Base-by-base conservation (phyloP, 768 basidiomycete genomes). In the Amanita brunnescens region DNA sequence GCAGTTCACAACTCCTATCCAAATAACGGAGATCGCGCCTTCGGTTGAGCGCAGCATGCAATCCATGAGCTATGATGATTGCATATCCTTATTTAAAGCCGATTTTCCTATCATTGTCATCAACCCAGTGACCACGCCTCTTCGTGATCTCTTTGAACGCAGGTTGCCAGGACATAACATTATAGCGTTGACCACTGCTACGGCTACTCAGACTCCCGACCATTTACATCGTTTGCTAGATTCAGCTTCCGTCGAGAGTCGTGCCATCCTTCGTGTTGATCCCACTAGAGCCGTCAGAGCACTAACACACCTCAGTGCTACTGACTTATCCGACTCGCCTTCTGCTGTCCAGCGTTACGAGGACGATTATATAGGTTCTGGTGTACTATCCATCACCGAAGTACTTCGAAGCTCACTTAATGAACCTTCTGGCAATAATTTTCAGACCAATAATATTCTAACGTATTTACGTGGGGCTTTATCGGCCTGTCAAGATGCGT, bases 61-160 rank as follows among this genome's bases (percentile, higher is more conserved):
- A 39, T 37, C 52, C 8, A 14, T 42, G 24, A 21, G 8, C 21
- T 35, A 53, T 3, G 41, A 46, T 13, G 33, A 39, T 14, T 57
- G 53, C 60, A 65, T 32, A 52, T 65, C 53, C 37, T 64, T 75
- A 16, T 63, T 70, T 52, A 64, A 66, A 54, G 80, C 81, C 6
- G 84, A 88, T 58, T 67, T 86, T 33, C 73, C 82, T n/a, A 63
- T 90, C 54, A 56, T 88, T 14, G 68, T 86, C 13, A 76, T 69
- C 59, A 85, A 87, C 53, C 82, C 85, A 5, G 52, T 81, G 34
- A 73, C 76, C 18, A 77, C 73, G 1, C 68, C 77, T 6, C 62
- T 82, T 18, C 57, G 55, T 26, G 51, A 63, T 1, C 60, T 57
- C 14, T 42, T 68, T 5, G 70, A 76, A 40, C 57, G 45, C 49